phyloP scores from a whole-genome alignment of 1,284 basidiomycete genomes.

The Ustilago tritici region DNA sequence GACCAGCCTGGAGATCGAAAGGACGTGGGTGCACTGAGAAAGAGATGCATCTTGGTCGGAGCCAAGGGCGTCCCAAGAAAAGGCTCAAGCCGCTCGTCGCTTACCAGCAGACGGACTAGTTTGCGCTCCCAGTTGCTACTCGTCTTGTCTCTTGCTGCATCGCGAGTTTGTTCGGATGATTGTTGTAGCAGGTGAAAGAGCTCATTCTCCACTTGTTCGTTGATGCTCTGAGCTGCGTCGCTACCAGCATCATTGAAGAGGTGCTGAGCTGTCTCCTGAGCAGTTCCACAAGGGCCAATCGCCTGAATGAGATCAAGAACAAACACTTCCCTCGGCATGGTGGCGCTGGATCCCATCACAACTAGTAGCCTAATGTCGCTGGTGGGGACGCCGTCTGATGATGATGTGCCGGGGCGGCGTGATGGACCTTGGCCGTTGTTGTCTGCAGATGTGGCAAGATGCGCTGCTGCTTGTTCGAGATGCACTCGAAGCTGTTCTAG shows the following conservation, averaged over 20 bases:
- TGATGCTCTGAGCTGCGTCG: not conserved
- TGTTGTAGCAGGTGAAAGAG: slow-evolving; percentile 7
- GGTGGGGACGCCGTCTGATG: not conserved
- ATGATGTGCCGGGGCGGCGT: slow-evolving; percentile 1
- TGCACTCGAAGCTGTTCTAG: slow-evolving; percentile 26
- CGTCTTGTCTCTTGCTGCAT: slow-evolving; percentile 44
- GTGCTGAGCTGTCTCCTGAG: not conserved
- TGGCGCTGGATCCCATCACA: slow-evolving; percentile 38
- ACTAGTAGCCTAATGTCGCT: slow-evolving; percentile 31
- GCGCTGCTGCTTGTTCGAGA: slow-evolving; percentile 22
- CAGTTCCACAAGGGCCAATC: slow-evolving; percentile 10
- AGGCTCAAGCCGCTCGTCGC: slow-evolving; percentile 27
- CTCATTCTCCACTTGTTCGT: not conserved
- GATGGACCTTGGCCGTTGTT: slow-evolving; percentile 37
- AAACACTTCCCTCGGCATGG: slow-evolving; percentile 37
- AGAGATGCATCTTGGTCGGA: slow-evolving; percentile 40
- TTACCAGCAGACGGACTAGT: slow-evolving; percentile 49
- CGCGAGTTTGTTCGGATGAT: slow-evolving; percentile 15
- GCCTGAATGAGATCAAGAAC: slow-evolving; percentile 34
- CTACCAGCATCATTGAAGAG: not conserved
- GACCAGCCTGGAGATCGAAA: slow-evolving; percentile 55
- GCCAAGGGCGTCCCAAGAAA: slow-evolving; percentile 23
- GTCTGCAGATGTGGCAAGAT: slow-evolving; percentile 9
- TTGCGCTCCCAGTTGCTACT: slow-evolving; percentile 53
- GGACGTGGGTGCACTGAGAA: slow-evolving; percentile 40